Percentiles rank a stretch among this genome's conserved stretches.
These are phyloP conservation scores for Xerophyta viscosa DNA, from an alignment of 106 monocot genomes.

Conservation along the genomic window DNA sequence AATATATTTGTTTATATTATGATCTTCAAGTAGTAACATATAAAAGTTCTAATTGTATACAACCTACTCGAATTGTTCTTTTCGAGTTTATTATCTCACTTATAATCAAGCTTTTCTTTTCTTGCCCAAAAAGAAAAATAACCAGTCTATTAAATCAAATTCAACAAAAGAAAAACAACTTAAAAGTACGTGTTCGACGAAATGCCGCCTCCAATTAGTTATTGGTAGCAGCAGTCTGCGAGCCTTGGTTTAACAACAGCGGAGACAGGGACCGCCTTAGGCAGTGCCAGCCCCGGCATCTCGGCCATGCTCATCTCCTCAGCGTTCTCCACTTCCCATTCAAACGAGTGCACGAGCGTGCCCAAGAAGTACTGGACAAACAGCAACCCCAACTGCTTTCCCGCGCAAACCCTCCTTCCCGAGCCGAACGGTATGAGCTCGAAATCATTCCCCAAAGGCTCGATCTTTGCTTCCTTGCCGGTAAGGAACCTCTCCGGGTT, in stretches of 20 bases:
- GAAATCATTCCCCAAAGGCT: constrained; percentile 1
- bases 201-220: too few relatives aligned
- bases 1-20: too few relatives aligned
- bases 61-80: too few relatives aligned
- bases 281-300: not conserved
- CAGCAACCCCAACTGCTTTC: not conserved
- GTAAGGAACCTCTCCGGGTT: constrained; percentile 28
- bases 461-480: not conserved
- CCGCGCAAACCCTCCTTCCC: too few relatives aligned
- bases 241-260: not conserved
- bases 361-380: constrained; percentile 2
- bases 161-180: too few relatives aligned
- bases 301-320: not conserved
- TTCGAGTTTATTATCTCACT: too few relatives aligned
- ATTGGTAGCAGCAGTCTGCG: not conserved
- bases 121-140: too few relatives aligned
- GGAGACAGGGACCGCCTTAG: not conserved
- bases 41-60: too few relatives aligned
- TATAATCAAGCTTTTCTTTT: too few relatives aligned
- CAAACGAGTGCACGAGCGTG: not conserved
- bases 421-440: constrained; percentile 10
- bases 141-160: too few relatives aligned
- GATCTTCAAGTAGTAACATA: too few relatives aligned
- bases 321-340: not conserved
- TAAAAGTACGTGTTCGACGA: too few relatives aligned